phyloP scores from a whole-genome alignment of 257 asterid genomes.

The Nicotiana tabacum region DNA sequence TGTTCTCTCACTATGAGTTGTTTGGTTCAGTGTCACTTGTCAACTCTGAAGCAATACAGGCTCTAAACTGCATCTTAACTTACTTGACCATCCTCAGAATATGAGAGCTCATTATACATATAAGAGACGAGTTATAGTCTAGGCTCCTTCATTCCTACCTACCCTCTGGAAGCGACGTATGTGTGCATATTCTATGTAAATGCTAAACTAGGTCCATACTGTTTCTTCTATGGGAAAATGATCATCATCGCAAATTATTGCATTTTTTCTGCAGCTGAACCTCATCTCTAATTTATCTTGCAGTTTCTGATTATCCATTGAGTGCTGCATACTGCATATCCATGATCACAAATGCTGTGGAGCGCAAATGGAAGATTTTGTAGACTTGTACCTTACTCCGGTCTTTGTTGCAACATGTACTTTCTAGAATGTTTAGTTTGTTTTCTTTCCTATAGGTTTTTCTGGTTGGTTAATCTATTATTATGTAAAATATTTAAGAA shows the following conservation, averaged over 20 bases:
- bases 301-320: slow-evolving; percentile 85
- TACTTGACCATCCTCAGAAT: not conserved
- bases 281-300: slow-evolving; percentile 15
- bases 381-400: slow-evolving; percentile 12
- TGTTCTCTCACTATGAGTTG: not conserved
- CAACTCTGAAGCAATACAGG: not conserved
- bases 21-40: not conserved
- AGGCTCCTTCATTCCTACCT: too few species aligned
- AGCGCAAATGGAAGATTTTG: slow-evolving; percentile 69
- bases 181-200: not conserved
- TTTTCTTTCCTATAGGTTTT: not conserved
- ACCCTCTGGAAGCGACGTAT: too few species aligned
- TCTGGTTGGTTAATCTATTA: not conserved
- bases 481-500: not conserved
- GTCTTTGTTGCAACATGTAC: not conserved
- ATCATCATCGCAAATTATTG: not conserved
- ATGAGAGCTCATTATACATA: not conserved
- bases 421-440: not conserved
- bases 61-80: not conserved
- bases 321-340: slow-evolving; percentile 90
- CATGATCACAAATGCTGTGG: slow-evolving; percentile 62
- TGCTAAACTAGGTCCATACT: not conserved
- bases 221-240: not conserved
- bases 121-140: too few species aligned
- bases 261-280: not conserved